Evolutionary conservation across 129 eudicot species (phyloP).

Genomic region (Artemisia tridentata): DNA sequence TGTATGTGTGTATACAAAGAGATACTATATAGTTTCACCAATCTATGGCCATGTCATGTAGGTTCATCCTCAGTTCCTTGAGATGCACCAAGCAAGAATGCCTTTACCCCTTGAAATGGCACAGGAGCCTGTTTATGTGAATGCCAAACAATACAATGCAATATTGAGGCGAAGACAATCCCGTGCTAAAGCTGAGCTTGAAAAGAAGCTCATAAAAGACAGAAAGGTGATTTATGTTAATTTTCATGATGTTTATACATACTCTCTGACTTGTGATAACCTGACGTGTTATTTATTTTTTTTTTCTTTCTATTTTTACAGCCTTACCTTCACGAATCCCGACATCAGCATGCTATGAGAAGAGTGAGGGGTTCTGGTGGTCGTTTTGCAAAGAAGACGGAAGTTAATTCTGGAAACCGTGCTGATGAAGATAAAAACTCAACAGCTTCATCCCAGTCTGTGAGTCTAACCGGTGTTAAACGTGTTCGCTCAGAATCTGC

Average conservation of each 20-base stretch:
- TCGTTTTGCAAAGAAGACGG: slow-evolving; percentile 78
- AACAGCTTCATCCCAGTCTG: slow-evolving; percentile 28
- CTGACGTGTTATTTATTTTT: not conserved
- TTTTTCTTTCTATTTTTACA: slow-evolving; percentile 27
- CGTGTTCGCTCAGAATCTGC: slow-evolving; percentile 33
- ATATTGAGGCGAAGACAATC: slow-evolving; percentile 56
- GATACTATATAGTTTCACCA: not conserved
- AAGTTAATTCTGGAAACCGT: slow-evolving; percentile 34
- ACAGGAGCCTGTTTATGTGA: slow-evolving; percentile 63
- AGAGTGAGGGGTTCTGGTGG: slow-evolving; percentile 82
- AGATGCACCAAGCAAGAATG: slow-evolving; percentile 39
- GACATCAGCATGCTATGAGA: slow-evolving; percentile 92
- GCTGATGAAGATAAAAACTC: slow-evolving; percentile 10
- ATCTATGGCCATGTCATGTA: slow-evolving; percentile 16
- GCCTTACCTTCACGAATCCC: slow-evolving; percentile 95
- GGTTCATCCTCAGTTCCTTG: slow-evolving; percentile 66
- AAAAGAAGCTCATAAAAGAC: slow-evolving; percentile 70
- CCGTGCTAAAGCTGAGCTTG: slow-evolving; percentile 65
- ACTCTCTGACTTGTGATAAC: not conserved
- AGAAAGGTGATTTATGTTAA: slow-evolving; percentile 50
- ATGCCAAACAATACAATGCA: slow-evolving; percentile 65
- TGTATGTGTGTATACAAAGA: not conserved
- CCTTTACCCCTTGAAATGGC: slow-evolving; percentile 52
- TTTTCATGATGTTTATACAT: not conserved
- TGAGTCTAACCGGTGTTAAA: slow-evolving; percentile 41